A percentile compares a stretch with the other conserved stretches of the same genome.
These are phyloP conservation scores for Eurotiales sp. DNA, from an alignment of 2,329 filamentous ascomycete genomes.

Conservation along the genomic window DNA sequence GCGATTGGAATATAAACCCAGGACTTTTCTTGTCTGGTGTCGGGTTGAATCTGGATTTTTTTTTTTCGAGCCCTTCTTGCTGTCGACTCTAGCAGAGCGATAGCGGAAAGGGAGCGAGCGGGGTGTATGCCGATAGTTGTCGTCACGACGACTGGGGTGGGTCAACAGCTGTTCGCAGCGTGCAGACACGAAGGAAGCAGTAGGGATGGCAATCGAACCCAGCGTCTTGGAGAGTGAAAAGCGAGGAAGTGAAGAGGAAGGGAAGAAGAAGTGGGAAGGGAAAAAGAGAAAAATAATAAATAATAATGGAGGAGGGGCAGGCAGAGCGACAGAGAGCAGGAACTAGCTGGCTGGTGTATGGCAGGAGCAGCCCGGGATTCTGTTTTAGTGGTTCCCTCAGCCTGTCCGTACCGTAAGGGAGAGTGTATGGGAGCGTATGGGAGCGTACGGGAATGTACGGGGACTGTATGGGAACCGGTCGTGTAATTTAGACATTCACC, in stretches of 20 bases:
- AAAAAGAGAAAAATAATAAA: constrained; percentile 9
- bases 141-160: constrained; percentile 16
- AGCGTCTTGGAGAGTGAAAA: constrained; percentile 8
- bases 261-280: not conserved
- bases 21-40: not conserved
- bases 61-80: too few relatives aligned
- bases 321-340: not conserved
- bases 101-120: constrained; percentile 13
- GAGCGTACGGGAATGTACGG: too few relatives aligned
- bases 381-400: not conserved
- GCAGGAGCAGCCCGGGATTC: not conserved
- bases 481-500: too few relatives aligned
- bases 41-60: not conserved
- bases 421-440: too few relatives aligned
- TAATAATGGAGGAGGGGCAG: constrained; percentile 12
- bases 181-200: constrained; percentile 1
- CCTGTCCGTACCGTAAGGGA: too few relatives aligned
- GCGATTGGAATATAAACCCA: not conserved
- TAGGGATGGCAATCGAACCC: constrained; percentile 2
- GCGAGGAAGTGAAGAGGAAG: not conserved
- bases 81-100: constrained; percentile 8
- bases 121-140: constrained; percentile 13
- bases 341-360: constrained; percentile 4
- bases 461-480: too few relatives aligned
- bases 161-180: constrained; percentile 13